Evolutionary conservation across 2,329 filamentous ascomycete species (phyloP).

Genomic region (Colletotrichum orchidophilum): DNA sequence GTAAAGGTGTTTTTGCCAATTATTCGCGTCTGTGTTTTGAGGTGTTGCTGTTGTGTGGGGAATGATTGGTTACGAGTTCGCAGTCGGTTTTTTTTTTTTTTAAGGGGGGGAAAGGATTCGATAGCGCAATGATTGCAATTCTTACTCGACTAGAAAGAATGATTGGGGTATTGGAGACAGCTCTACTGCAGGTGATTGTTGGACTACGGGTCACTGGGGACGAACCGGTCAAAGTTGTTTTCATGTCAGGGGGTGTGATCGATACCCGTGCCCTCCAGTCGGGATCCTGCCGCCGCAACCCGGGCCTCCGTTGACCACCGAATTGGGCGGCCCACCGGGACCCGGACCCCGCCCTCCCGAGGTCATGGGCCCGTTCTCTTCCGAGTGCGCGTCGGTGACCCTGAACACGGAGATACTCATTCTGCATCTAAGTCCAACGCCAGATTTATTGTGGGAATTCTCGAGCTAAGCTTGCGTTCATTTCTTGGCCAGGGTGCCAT

Average conservation of each 20-base stretch:
- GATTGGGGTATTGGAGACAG: neutral
- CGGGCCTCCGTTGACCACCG: neutral
- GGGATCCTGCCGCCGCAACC: neutral
- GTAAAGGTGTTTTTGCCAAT: neutral
- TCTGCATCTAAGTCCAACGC: no score
- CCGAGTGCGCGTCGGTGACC: slow-evolving; percentile 14
- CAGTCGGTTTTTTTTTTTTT: no score
- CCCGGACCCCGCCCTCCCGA: neutral
- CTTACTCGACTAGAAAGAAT: neutral
- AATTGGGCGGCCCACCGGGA: neutral
- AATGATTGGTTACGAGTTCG: slow-evolving; percentile 9
- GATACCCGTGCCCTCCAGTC: neutral
- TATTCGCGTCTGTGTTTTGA: neutral
- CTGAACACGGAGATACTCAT: slow-evolving; percentile 44
- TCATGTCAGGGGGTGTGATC: neutral
- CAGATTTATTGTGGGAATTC: no score
- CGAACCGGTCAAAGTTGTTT: neutral
- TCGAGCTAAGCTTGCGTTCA: no score
- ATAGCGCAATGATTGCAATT: neutral
- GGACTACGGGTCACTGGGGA: neutral
- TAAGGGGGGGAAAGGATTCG: neutral
- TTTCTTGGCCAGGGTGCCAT: no score
- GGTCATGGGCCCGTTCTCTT: neutral
- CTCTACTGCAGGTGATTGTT: neutral
- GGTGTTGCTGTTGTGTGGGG: neutral